A percentile compares a stretch with the other conserved stretches of the same genome.
Evolutionary conservation across 441 rosid species (phyloP).

Genomic region (Adansonia madagascariensis): DNA sequence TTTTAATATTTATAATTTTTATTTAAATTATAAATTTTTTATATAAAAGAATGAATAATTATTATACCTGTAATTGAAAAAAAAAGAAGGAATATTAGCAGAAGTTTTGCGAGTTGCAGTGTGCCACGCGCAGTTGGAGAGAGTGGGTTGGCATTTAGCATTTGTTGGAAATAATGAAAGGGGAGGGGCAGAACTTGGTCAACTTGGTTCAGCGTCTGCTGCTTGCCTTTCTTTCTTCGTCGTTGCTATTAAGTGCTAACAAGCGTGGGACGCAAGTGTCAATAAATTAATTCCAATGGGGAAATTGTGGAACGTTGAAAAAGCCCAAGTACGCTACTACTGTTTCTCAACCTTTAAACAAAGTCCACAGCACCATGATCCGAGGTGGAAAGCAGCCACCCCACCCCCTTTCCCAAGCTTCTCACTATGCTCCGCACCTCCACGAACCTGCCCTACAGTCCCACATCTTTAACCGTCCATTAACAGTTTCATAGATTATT

Average conservation of each 20-base stretch:
- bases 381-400: constrained; percentile 6
- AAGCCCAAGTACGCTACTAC: constrained; percentile 26
- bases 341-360: constrained; percentile 25
- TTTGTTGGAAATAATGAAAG: constrained; percentile 17
- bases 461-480: neutral
- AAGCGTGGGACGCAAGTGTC: constrained; percentile 32
- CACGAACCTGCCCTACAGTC: neutral
- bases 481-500: too few species aligned
- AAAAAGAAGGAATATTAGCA: too few species aligned
- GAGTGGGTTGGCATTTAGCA: neutral
- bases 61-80: neutral
- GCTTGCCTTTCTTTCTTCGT: neutral
- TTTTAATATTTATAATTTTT: too few species aligned
- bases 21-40: too few species aligned
- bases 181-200: constrained; percentile 4
- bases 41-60: neutral
- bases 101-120: neutral
- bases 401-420: neutral
- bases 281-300: constrained; percentile 5
- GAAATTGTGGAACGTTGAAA: constrained; percentile 28
- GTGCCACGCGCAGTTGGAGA: constrained; percentile 26
- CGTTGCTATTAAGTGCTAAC: neutral
- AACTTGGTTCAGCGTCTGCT: constrained; percentile 19
- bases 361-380: constrained; percentile 31
- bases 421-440: constrained; percentile 26